These are phyloP conservation scores for Lithohypha guttulata DNA, from an alignment of 2,329 filamentous ascomycete genomes.

Conservation along the genomic window DNA sequence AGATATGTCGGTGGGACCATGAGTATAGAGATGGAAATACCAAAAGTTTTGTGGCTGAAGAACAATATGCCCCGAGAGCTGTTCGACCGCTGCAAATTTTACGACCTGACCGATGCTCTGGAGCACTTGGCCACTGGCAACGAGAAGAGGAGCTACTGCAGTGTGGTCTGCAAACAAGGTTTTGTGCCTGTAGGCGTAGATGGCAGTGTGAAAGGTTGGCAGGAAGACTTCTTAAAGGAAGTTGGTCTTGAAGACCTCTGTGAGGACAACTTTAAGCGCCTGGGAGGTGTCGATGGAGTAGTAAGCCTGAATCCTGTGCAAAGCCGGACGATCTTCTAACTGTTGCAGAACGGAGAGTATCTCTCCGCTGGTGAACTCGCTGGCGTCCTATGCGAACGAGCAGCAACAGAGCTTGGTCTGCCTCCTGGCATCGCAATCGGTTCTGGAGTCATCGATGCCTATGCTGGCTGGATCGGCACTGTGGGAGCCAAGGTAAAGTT, in stretches of 20 bases:
- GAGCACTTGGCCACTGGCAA: constrained; percentile 89
- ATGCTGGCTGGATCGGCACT: constrained; percentile 96
- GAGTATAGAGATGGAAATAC: constrained; percentile 99
- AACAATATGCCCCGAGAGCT: constrained; percentile 91
- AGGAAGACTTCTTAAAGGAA: constrained; percentile 78
- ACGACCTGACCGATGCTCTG: constrained; percentile 83
- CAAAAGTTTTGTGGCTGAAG: constrained; percentile 96
- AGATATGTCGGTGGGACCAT: constrained; percentile 96
- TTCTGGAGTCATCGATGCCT: constrained; percentile 94
- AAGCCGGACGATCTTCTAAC: constrained; percentile 6
- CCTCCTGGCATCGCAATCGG: constrained; percentile 82
- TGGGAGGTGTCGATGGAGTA: constrained; percentile 90
- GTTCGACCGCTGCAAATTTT: constrained; percentile 92
- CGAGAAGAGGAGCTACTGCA: constrained; percentile 88
- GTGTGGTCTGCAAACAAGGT: constrained; percentile 93
- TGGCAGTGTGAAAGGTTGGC: constrained; percentile 95
- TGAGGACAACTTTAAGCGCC: constrained; percentile 78
- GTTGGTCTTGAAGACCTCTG: constrained; percentile 80
- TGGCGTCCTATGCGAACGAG: constrained; percentile 71
- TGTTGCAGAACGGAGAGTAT: constrained; percentile 71
- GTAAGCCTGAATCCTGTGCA: constrained; percentile 51
- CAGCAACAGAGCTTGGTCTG: constrained; percentile 72
- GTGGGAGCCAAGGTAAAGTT: constrained; percentile 93
- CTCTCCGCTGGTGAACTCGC: constrained; percentile 86
- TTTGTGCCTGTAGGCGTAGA: constrained; percentile 95